phyloP scores from a whole-genome alignment of 805 yeast genomes.

The Candida dendrica region DNA sequence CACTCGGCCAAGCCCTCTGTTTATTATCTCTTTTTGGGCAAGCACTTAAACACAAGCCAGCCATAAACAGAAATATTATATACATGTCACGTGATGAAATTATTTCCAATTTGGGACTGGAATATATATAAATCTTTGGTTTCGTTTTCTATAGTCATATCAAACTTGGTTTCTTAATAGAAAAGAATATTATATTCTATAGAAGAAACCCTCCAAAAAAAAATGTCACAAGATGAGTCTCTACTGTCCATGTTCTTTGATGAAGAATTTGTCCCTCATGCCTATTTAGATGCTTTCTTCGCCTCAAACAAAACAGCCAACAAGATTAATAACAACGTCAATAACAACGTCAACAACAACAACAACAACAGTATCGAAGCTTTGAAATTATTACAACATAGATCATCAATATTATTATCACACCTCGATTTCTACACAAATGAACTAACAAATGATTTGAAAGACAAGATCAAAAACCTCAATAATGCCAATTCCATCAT shows the following conservation, averaged over 20 bases:
- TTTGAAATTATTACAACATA: slow-evolving; percentile 35
- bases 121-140: no score
- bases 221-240: slow-evolving; percentile 25
- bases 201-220: no score
- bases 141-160: no score
- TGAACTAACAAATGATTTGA: slow-evolving; percentile 48
- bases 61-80: no score
- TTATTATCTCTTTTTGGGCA: no score
- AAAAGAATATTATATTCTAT: no score
- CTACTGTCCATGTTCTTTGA: slow-evolving; percentile 64
- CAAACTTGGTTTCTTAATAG: no score
- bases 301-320: slow-evolving; percentile 30
- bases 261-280: slow-evolving; percentile 55
- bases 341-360: slow-evolving; percentile 14
- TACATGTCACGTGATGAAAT: neutral
- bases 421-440: slow-evolving; percentile 59
- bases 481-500: slow-evolving; percentile 45
- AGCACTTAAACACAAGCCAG: no score
- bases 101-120: no score
- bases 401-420: slow-evolving; percentile 43
- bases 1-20: slow-evolving; percentile 38
- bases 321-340: no score
- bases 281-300: slow-evolving; percentile 57
- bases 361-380: slow-evolving; percentile 16
- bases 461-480: slow-evolving; percentile 39